Base-by-base conservation (phyloP, 768 basidiomycete species). In the Botryobasidium botryosum region DNA sequence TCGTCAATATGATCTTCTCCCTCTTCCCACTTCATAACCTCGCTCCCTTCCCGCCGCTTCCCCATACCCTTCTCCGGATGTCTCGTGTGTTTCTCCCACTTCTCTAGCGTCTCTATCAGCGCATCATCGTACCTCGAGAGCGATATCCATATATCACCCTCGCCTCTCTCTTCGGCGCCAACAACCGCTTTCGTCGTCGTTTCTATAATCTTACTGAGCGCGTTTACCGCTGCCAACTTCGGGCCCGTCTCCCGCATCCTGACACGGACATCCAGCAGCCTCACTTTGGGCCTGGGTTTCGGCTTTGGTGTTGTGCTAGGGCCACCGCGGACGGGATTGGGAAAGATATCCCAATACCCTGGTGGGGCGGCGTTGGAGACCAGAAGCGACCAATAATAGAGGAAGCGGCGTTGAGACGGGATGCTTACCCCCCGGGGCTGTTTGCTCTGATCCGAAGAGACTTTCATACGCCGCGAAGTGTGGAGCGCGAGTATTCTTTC, bases 111-210 rank as follows among this genome's bases (percentile, higher is more conserved):
- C 4, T 71, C 68, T 3, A 84, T 71, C 29, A 87, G 67, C 1
- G 58, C 63, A 51, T 88, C 82, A 49, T 78, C 74, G 55, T 91
- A 91, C 44, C 84, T 67, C n/a, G 81, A 77, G 10, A 90, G 61
- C 17, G 80, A 83, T 2, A 67, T 75, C 81, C 79, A 85, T 6
- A 76, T 61, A 28, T 68, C 65, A 28, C 65, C 63, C 51, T 58
- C 53, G 43, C 63, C 59, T 24, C 55, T 46, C 43, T 59, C 53
- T 32, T 51, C 27, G 25, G 31, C 37, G 23, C 50, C 37, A 4
- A 52, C 42, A n/a, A 40, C 44, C 39, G 61, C 61, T 40, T 63
- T 55, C 49, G 57, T 65, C 13, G 70, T 59, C 27, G 63, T 61
- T 43, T 70, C 69, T 18, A 79, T 62, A 1, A 78, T 51, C 24